Base-by-base conservation (phyloP, 768 basidiomycete genomes). In the Cystobasidium tubakii region DNA sequence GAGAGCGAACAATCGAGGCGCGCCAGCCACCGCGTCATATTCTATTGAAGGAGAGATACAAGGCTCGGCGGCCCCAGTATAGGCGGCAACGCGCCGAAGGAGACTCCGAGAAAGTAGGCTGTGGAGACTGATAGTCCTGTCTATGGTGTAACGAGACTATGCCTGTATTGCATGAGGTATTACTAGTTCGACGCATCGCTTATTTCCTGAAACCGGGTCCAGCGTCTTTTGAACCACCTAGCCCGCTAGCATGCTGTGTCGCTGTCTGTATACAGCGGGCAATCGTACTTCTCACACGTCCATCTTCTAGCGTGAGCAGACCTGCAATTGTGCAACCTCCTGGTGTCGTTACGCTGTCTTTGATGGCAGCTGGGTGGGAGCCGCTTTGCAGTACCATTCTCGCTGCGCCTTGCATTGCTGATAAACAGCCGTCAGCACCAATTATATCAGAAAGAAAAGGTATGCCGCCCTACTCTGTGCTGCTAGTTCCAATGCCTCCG, bases 311-410 rank as follows among this genome's bases (percentile, higher is more conserved):
- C 0, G 91, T 89, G 23, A 99, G 83, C 31, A 99, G 83, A n/a
- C 96, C 96, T 1, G 96, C 96, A 76, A 99, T 98, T 0, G 96
- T 99, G 78, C 93, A 96, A 57, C 96, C 96, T 71, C 95, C 96
- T 0, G 96, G 96, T 44, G 96, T 95, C 97, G 96, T 97, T 1
- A 99, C 96, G 3, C 92, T 88, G 81, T 99, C 96, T 81, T 97
- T 97, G 77, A 99, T 88, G 78, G 92, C 91, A 2, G 96, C 93
- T 9, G 96, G 96, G 81, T 98, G 96, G 1, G 87, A 83, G n/a
- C 88, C 90, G 0, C 86, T 86, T 79, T 93, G 89, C 0, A 98
- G 85, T 1, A 89, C 88, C 96, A 98, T 98, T 53, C 94, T 86
- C 43, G 95, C 96, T 0, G 96, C 90, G 31, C 96, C 96, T 84